Evolutionary conservation across 352 stramenopile species (phyloP).

Genomic region (Thalassiosira delicatula): DNA sequence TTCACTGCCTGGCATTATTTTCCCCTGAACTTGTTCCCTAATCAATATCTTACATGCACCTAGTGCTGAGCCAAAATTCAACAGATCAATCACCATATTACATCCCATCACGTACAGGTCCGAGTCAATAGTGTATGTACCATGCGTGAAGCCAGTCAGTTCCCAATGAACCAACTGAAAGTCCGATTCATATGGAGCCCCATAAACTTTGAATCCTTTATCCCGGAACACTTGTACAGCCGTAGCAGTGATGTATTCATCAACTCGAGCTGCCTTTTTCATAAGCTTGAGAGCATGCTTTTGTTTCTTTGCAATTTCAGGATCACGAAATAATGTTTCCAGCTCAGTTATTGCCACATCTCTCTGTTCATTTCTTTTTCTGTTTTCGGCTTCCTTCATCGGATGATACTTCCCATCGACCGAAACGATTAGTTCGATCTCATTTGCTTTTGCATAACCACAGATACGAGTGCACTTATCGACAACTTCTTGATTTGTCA

Average conservation of each 20-base stretch:
- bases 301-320: too few relatives aligned
- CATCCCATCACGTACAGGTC: conserved; percentile 39
- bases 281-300: too few relatives aligned
- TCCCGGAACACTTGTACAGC: too few relatives aligned
- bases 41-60: conserved; percentile 26
- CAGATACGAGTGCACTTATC: background rate
- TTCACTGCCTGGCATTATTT: conserved; percentile 17
- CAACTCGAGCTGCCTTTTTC: too few relatives aligned
- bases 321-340: too few relatives aligned
- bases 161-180: conserved; percentile 37
- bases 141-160: conserved; percentile 29
- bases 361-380: background rate
- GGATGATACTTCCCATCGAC: background rate
- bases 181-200: too few relatives aligned
- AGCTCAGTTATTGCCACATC: too few relatives aligned
- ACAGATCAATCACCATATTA: conserved; percentile 28
- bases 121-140: conserved; percentile 32
- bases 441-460: background rate
- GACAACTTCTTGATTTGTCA: background rate
- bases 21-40: conserved; percentile 5
- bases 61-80: conserved; percentile 6
- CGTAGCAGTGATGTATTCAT: too few relatives aligned
- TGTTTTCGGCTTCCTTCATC: background rate
- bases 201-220: too few relatives aligned
- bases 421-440: background rate